These are phyloP conservation scores for Rhizopogon vinicolor DNA, from an alignment of 768 basidiomycete species.

Conservation along the genomic window DNA sequence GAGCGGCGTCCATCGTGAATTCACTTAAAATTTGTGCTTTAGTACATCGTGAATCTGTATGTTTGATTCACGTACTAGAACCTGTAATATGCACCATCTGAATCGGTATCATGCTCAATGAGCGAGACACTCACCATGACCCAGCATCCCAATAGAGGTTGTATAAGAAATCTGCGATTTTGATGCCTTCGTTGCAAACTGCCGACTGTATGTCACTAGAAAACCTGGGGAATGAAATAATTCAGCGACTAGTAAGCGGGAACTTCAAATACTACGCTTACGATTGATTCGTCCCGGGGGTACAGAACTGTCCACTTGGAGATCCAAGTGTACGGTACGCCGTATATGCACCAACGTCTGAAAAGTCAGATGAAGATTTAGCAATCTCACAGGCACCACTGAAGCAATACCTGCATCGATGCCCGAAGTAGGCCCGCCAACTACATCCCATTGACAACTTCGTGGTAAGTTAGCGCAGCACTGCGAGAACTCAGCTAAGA, in stretches of 20 bases:
- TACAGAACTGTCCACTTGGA: constrained; percentile 3
- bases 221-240: constrained; percentile 8
- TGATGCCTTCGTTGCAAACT: constrained; percentile 16
- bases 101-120: neutral
- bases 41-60: neutral
- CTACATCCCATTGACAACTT: constrained; percentile 18
- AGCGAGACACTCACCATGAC: constrained; percentile 10
- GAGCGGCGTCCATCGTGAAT: constrained; percentile 15
- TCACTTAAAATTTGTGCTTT: constrained; percentile 6
- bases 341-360: constrained; percentile 3
- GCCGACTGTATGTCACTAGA: constrained; percentile 14
- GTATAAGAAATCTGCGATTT: constrained; percentile 14
- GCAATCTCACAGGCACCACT: neutral
- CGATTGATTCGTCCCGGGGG: constrained; percentile 14
- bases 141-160: constrained; percentile 13
- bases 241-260: neutral
- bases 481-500: neutral
- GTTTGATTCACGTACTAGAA: constrained; percentile 9
- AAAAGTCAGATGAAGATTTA: constrained; percentile 4
- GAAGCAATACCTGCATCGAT: constrained; percentile 10
- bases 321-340: constrained; percentile 3
- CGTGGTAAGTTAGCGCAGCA: neutral
- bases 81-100: neutral
- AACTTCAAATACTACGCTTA: constrained; percentile 12
- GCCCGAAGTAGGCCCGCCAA: constrained; percentile 3